Percentiles rank a stretch among this genome's conserved stretches.
phyloP scores from a whole-genome alignment of 768 basidiomycete genomes.

The Mycena amicta region DNA sequence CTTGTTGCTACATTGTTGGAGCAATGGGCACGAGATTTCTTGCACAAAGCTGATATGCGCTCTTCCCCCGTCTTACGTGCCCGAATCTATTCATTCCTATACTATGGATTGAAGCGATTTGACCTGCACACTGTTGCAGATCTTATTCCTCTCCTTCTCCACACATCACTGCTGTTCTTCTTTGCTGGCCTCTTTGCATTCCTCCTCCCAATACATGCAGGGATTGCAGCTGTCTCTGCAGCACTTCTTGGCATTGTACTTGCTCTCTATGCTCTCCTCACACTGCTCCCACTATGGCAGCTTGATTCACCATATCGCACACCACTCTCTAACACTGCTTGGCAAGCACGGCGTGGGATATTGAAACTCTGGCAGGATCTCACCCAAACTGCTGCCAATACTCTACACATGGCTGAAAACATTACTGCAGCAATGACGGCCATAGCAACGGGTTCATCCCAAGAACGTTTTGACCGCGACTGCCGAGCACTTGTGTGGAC shows the following conservation, averaged over 20 bases:
- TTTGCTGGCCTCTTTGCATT: slow-evolving; percentile 5
- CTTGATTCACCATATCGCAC: slow-evolving; percentile 8
- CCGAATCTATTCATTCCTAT: background rate
- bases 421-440: too few relatives aligned
- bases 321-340: background rate
- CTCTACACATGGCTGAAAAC: too few relatives aligned
- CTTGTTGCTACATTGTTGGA: slow-evolving; percentile 6
- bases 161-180: slow-evolving; percentile 5
- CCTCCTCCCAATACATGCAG: background rate
- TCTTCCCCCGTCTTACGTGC: slow-evolving; percentile 4
- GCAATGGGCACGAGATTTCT: slow-evolving; percentile 4
- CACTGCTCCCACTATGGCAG: background rate
- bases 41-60: background rate
- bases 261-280: background rate
- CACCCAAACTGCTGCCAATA: too few relatives aligned
- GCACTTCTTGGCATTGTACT: background rate
- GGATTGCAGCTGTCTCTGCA: background rate
- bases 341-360: background rate
- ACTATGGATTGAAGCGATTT: slow-evolving; percentile 6
- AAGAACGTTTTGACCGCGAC: too few relatives aligned
- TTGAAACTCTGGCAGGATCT: too few relatives aligned
- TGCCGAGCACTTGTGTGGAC: too few relatives aligned
- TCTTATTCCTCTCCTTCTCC: slow-evolving; percentile 2
- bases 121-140: slow-evolving; percentile 4
- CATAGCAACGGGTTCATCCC: too few relatives aligned